A percentile compares a stretch with the other conserved stretches of the same genome.
phyloP scores from a whole-genome alignment of 2,329 filamentous ascomycete species.

The Coleophoma crateriformis region DNA sequence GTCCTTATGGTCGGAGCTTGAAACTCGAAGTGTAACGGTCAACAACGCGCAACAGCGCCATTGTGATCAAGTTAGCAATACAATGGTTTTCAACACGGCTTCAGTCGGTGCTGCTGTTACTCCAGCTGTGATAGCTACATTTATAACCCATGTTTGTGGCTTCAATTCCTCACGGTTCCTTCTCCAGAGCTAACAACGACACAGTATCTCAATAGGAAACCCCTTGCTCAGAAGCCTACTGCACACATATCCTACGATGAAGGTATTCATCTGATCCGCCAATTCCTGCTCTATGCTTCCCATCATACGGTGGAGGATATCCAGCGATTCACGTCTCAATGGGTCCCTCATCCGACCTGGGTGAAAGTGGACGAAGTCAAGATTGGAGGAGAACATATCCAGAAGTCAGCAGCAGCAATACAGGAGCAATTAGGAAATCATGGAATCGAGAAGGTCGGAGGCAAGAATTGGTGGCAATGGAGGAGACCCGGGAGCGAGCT shows the following conservation, averaged over 20 bases:
- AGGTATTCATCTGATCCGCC: conserved; percentile 79
- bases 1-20: background rate
- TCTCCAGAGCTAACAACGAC: conserved; percentile 1
- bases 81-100: conserved; percentile 62
- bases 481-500: conserved; percentile 60
- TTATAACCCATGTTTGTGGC: conserved; percentile 72
- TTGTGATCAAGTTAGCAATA: too few species aligned
- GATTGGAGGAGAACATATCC: conserved; percentile 60
- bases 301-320: conserved; percentile 90
- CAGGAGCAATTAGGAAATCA: conserved; percentile 70
- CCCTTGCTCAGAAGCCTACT: conserved; percentile 72
- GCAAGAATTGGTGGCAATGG: conserved; percentile 88
- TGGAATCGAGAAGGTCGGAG: conserved; percentile 72
- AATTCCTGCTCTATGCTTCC: conserved; percentile 79
- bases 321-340: conserved; percentile 85
- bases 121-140: conserved; percentile 80
- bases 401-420: conserved; percentile 61
- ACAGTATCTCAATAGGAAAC: conserved; percentile 77
- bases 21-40: background rate
- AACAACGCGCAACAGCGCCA: too few species aligned
- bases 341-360: conserved; percentile 87
- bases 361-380: conserved; percentile 67
- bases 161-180: background rate
- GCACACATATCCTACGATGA: conserved; percentile 93
- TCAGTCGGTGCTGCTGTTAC: conserved; percentile 79